phyloP scores from a whole-genome alignment of 2,329 filamentous ascomycete genomes.

The Mycosphaerelloides madeirae region DNA sequence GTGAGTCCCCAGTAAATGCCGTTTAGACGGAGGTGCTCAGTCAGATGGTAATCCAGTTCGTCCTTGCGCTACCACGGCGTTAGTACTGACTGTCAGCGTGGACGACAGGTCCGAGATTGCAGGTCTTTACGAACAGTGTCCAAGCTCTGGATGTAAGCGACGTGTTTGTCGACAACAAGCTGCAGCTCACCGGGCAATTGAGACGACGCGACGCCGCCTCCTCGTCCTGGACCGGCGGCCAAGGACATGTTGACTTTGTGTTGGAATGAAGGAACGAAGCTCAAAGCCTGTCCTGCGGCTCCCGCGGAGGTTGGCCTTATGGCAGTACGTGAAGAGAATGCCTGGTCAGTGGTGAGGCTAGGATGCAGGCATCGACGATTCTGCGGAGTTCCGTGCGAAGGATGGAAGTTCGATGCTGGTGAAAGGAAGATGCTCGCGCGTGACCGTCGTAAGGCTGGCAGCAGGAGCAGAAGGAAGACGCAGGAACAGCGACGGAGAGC shows the following conservation, averaged over 20 bases:
- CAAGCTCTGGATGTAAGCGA: slow-evolving; percentile 87
- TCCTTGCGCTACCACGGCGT: slow-evolving; percentile 64
- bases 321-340: slow-evolving; percentile 4
- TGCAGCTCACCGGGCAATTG: slow-evolving; percentile 45
- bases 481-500: too few species aligned
- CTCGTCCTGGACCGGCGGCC: slow-evolving; percentile 56
- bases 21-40: slow-evolving; percentile 90
- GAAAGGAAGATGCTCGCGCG: too few species aligned
- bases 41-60: slow-evolving; percentile 96
- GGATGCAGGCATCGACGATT: too few species aligned
- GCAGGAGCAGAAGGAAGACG: too few species aligned
- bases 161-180: slow-evolving; percentile 63
- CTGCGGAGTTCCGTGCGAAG: too few species aligned
- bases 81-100: slow-evolving; percentile 26
- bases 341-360: background rate
- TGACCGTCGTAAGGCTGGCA: too few species aligned
- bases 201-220: slow-evolving; percentile 34
- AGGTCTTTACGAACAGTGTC: slow-evolving; percentile 57
- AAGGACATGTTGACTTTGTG: slow-evolving; percentile 48
- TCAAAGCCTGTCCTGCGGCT: too few species aligned
- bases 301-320: too few species aligned
- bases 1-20: slow-evolving; percentile 96
- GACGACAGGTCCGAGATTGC: slow-evolving; percentile 27
- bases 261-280: background rate
- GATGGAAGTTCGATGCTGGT: too few species aligned